phyloP scores from a whole-genome alignment of 768 basidiomycete species.

The Boletus edulis region DNA sequence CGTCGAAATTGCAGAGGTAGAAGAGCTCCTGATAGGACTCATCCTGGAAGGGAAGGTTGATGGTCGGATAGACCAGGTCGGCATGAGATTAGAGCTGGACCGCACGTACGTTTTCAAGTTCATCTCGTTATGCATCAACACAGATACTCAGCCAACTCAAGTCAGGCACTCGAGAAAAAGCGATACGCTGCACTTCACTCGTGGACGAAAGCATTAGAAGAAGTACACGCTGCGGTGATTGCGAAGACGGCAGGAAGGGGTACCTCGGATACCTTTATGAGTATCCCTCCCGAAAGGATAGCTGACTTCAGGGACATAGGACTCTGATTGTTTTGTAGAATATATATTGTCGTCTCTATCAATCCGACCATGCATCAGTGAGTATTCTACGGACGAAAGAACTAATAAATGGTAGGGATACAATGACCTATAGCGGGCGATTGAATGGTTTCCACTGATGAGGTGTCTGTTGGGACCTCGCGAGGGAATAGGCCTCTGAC shows the following conservation, averaged over 20 bases:
- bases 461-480: slow-evolving; percentile 45
- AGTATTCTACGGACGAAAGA: background rate
- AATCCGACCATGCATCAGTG: slow-evolving; percentile 1
- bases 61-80: slow-evolving; percentile 95
- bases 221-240: slow-evolving; percentile 73
- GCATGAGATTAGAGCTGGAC: slow-evolving; percentile 89
- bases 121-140: background rate
- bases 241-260: slow-evolving; percentile 56
- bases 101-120: slow-evolving; percentile 52
- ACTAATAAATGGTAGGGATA: too few species aligned
- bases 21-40: slow-evolving; percentile 88
- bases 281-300: slow-evolving; percentile 32
- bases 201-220: slow-evolving; percentile 81
- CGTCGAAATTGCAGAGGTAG: slow-evolving; percentile 88
- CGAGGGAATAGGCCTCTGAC: slow-evolving; percentile 84
- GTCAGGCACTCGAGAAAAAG: slow-evolving; percentile 85
- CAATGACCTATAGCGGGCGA: too few species aligned
- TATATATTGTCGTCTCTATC: background rate
- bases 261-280: slow-evolving; percentile 33
- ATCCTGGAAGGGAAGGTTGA: slow-evolving; percentile 98
- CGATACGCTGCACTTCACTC: slow-evolving; percentile 77
- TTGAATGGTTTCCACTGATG: too few species aligned
- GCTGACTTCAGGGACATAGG: slow-evolving; percentile 29
- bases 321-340: slow-evolving; percentile 15
- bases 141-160: slow-evolving; percentile 31